Percentiles rank a stretch among this genome's conserved stretches.
Evolutionary conservation across 345 rosid genomes (phyloP).

Genomic region (Rubroshorea leprosula): DNA sequence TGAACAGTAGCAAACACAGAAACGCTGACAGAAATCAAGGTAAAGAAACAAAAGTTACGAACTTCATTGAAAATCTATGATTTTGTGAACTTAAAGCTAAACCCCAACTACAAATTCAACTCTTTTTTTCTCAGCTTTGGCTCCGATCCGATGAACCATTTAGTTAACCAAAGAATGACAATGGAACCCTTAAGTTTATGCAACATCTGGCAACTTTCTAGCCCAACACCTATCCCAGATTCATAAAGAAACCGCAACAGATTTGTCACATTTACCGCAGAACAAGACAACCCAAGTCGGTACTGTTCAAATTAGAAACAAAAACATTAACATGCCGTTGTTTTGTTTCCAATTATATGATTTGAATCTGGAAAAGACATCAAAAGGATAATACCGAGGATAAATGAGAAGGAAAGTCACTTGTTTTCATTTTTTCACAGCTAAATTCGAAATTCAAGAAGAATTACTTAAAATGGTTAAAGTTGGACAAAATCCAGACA

Average conservation of each 20-base stretch:
- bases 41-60: neutral
- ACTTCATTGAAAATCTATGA: constrained; percentile 13
- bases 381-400: too few relatives aligned
- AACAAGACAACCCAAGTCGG: constrained; percentile 24
- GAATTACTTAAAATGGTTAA: too few relatives aligned
- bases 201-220: constrained; percentile 38
- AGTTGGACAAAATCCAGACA: too few relatives aligned
- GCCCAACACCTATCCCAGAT: constrained; percentile 21
- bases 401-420: too few relatives aligned
- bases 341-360: too few relatives aligned
- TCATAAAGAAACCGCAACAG: constrained; percentile 12
- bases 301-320: neutral
- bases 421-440: too few relatives aligned
- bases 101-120: constrained; percentile 5
- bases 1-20: neutral
- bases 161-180: neutral
- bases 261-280: constrained; percentile 20
- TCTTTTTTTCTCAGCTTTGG: neutral
- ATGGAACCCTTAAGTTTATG: constrained; percentile 12
- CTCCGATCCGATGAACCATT: constrained; percentile 25
- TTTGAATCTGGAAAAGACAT: too few relatives aligned
- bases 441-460: too few relatives aligned
- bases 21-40: neutral
- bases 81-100: constrained; percentile 20
- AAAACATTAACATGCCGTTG: neutral